Evolutionary conservation across 345 rosid genomes (phyloP).

Genomic region (Acer campestre): DNA sequence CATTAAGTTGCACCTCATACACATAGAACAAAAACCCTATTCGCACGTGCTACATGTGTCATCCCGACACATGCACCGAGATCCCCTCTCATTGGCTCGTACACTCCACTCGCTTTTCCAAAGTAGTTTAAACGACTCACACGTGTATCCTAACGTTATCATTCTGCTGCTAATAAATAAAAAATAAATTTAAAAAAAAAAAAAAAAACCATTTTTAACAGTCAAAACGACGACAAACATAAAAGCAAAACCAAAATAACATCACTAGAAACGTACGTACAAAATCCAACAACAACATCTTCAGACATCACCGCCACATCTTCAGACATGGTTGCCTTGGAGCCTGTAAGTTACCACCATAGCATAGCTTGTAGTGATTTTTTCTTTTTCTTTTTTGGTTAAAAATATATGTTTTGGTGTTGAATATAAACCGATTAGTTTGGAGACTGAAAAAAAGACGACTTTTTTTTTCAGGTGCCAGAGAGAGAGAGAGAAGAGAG

Average conservation of each 20-base stretch:
- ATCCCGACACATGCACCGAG: not conserved
- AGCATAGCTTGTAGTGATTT: not conserved
- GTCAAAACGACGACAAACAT: not conserved
- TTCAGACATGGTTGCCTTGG: constrained; percentile 57
- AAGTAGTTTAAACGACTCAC: not conserved
- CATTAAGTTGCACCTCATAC: not conserved
- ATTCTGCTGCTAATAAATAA: not conserved
- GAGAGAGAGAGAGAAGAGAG: constrained; percentile 43
- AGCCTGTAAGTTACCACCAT: constrained; percentile 36
- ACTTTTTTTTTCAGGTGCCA: constrained; percentile 28
- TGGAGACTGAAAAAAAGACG: not conserved
- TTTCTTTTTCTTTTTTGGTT: not conserved
- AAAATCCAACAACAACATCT: constrained; percentile 18
- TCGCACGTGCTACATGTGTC: not conserved
- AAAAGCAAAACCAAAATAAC: not conserved
- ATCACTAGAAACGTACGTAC: constrained; percentile 9
- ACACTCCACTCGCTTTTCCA: not conserved
- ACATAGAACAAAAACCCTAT: not conserved
- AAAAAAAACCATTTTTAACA: not conserved
- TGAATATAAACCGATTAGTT: constrained; percentile 1
- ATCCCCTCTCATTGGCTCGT: constrained; percentile 5
- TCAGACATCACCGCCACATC: constrained; percentile 20
- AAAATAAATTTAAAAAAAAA: not conserved
- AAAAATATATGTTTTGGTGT: not conserved
- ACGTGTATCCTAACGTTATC: not conserved